Evolutionary conservation across 345 rosid genomes (phyloP).

Genomic region (Corchorus capsularis): DNA sequence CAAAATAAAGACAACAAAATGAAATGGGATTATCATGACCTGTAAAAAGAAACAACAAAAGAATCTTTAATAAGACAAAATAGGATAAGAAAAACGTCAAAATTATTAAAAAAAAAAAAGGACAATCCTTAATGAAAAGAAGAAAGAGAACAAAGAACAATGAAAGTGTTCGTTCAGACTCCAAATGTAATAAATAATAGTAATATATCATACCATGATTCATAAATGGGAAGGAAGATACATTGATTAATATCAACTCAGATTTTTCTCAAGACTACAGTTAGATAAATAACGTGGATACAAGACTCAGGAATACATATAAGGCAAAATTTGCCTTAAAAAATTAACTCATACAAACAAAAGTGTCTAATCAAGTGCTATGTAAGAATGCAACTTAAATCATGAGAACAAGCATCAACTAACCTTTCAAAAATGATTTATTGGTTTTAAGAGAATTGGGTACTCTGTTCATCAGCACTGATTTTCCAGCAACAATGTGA

Average conservation of each 20-base stretch:
- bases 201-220: not conserved
- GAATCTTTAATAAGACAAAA: not conserved
- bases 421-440: slow-evolving; percentile 37
- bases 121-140: not conserved
- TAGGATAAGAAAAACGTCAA: not conserved
- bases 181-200: not conserved
- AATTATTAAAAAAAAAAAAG: not conserved
- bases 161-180: not conserved
- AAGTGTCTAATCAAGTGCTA: not conserved
- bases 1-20: slow-evolving; percentile 9
- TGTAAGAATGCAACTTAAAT: slow-evolving; percentile 7
- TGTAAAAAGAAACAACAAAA: not conserved
- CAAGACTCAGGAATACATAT: not conserved
- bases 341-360: not conserved
- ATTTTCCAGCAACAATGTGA: slow-evolving; percentile 10
- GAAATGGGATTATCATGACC: slow-evolving; percentile 7
- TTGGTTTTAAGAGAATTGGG: slow-evolving; percentile 25
- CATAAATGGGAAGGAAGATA: slow-evolving; percentile 1
- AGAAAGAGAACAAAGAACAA: not conserved
- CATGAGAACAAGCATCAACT: not conserved
- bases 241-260: not conserved
- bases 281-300: not conserved
- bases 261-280: not conserved
- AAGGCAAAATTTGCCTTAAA: not conserved
- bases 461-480: slow-evolving; percentile 15